phyloP scores from a whole-genome alignment of 805 yeast species.

The Starmerella vaccinii region DNA sequence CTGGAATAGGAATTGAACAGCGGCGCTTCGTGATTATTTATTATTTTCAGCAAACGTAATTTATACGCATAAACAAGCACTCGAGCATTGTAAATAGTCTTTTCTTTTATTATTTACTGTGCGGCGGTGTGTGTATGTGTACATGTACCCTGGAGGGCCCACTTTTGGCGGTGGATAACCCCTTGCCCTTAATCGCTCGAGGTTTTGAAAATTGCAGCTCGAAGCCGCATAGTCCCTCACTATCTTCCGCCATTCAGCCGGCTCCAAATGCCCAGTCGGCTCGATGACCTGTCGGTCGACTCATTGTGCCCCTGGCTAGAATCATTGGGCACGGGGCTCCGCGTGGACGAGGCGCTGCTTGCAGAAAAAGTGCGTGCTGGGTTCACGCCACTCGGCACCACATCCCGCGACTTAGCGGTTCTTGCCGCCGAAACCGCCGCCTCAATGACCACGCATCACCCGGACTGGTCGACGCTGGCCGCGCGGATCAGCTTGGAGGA shows the following conservation, averaged over 20 bases:
- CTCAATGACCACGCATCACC: conserved; percentile 87
- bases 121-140: no score
- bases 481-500: conserved; percentile 86
- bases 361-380: conserved; percentile 9
- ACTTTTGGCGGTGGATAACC: neutral
- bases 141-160: no score
- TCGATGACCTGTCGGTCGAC: neutral
- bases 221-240: neutral
- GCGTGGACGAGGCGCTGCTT: conserved; percentile 4
- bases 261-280: neutral
- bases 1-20: no score
- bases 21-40: no score
- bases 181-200: neutral
- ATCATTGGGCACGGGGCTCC: neutral
- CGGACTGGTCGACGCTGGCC: conserved; percentile 75
- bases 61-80: no score
- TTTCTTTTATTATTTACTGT: no score
- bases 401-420: conserved; percentile 37
- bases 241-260: neutral
- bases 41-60: no score
- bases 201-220: neutral
- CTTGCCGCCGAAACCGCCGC: conserved; percentile 89
- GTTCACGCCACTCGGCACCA: conserved; percentile 25
- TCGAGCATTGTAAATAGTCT: no score
- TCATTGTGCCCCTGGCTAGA: neutral